Conservation (phyloP, 306 rosid species). For the Sindora glabra region DNA sequence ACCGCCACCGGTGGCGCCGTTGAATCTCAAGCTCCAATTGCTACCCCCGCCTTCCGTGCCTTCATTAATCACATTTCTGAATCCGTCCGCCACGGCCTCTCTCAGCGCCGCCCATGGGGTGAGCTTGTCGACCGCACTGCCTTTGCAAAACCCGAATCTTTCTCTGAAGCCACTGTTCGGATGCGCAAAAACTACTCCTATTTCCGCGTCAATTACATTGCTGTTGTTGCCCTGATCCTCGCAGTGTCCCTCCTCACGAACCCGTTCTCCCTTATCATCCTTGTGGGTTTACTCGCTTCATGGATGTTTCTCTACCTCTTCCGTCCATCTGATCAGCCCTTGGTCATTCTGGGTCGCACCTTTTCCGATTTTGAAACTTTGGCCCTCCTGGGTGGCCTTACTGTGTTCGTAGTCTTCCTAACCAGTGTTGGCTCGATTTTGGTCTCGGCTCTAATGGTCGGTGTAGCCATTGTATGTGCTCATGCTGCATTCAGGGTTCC, state of each 20-base stretch:
- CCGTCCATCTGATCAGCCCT: constrained; percentile 92
- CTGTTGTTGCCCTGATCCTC: constrained; percentile 31
- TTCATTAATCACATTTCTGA: constrained; percentile 38
- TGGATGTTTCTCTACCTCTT: constrained; percentile 91
- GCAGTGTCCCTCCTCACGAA: constrained; percentile 46
- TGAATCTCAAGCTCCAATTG: constrained; percentile 33
- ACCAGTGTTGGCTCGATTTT: constrained; percentile 82
- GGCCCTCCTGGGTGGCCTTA: constrained; percentile 36
- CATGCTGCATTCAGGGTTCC: constrained; percentile 88
- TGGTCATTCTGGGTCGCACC: constrained; percentile 62
- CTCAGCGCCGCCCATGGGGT: constrained; percentile 73
- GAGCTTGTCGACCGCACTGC: constrained; percentile 49
- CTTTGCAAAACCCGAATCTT: constrained; percentile 48
- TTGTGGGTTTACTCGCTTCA: constrained; percentile 43
- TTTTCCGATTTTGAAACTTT: constrained; percentile 74
- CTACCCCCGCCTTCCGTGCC: constrained; percentile 49
- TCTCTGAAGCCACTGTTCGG: constrained; percentile 59
- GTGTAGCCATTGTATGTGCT: constrained; percentile 47
- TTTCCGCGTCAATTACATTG: constrained; percentile 61
- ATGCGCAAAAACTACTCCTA: constrained; percentile 63
- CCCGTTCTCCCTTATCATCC: constrained; percentile 48
- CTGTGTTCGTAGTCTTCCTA: constrained; percentile 58
- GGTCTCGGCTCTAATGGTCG: constrained; percentile 58
- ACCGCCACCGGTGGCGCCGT: neutral
- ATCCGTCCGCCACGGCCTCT: constrained; percentile 44